A percentile compares a stretch with the other conserved stretches of the same genome.
Evolutionary conservation across 805 yeast genomes (phyloP).

Genomic region (Wickerhamiella lipophila): DNA sequence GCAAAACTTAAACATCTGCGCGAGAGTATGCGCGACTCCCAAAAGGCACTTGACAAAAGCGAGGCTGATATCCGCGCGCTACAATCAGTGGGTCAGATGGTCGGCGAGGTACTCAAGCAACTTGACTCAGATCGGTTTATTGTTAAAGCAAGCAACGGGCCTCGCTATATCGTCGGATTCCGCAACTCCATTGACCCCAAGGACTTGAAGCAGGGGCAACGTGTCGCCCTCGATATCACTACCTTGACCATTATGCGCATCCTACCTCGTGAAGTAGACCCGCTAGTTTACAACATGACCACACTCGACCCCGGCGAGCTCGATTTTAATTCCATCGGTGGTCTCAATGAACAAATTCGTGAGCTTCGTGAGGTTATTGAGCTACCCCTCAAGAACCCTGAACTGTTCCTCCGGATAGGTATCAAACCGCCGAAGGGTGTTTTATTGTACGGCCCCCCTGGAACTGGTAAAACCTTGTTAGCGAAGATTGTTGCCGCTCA

Average conservation of each 20-base stretch:
- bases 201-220: constrained; percentile 76
- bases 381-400: constrained; percentile 93
- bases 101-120: constrained; percentile 93
- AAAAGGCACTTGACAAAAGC: constrained; percentile 75
- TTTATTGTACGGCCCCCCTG: constrained; percentile 93
- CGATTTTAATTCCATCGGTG: constrained; percentile 91
- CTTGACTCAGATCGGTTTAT: constrained; percentile 85
- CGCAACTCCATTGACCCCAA: constrained; percentile 82
- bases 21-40: constrained; percentile 68
- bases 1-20: constrained; percentile 77
- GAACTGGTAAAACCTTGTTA: constrained; percentile 90
- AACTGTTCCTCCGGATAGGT: constrained; percentile 87
- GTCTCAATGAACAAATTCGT: constrained; percentile 86
- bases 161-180: constrained; percentile 95
- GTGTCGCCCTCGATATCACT: constrained; percentile 96
- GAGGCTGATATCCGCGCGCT: constrained; percentile 95
- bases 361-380: constrained; percentile 97
- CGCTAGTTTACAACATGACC: constrained; percentile 95
- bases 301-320: constrained; percentile 96
- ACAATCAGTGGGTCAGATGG: constrained; percentile 92
- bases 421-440: constrained; percentile 99
- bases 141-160: constrained; percentile 94
- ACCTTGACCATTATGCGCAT: constrained; percentile 95
- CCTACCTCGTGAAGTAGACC: constrained; percentile 95
- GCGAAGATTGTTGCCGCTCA: constrained; percentile 99